Evolutionary conservation across 2,329 filamentous ascomycete genomes (phyloP).

Genomic region (Cladophialophora carrionii): DNA sequence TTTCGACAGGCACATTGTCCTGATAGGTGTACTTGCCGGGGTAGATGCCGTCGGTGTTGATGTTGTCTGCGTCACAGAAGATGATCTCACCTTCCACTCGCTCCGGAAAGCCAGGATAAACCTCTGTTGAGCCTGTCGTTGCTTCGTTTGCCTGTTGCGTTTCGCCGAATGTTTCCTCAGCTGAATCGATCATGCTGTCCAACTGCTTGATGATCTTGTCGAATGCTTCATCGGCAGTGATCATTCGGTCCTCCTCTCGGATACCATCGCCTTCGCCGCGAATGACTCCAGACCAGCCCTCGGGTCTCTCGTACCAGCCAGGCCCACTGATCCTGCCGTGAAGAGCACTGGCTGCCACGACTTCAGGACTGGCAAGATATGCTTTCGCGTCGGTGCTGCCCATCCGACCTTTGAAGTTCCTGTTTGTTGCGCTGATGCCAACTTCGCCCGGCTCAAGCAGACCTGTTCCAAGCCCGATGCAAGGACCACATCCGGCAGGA

Average conservation of each 20-base stretch:
- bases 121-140: conserved; percentile 57
- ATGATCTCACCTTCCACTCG: conserved; percentile 83
- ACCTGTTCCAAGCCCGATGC: conserved; percentile 81
- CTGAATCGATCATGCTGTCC: conserved; percentile 63
- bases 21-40: conserved; percentile 77
- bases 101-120: conserved; percentile 85
- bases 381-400: conserved; percentile 77
- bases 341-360: conserved; percentile 87
- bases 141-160: conserved; percentile 36
- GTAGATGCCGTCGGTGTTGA: conserved; percentile 93
- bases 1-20: conserved; percentile 73
- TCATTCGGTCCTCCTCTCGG: conserved; percentile 64
- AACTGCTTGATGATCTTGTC: conserved; percentile 71
- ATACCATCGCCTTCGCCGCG: conserved; percentile 73
- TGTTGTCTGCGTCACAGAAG: conserved; percentile 82
- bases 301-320: conserved; percentile 74
- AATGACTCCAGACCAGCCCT: conserved; percentile 64
- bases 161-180: conserved; percentile 53
- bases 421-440: conserved; percentile 79
- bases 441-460: conserved; percentile 83
- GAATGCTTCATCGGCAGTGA: conserved; percentile 69
- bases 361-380: conserved; percentile 85
- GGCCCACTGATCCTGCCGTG: conserved; percentile 62
- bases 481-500: conserved; percentile 76
- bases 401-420: conserved; percentile 93